Evolutionary conservation across 192 early-diverging fungal species (phyloP).

Genomic region (Pilaira anomala): DNA sequence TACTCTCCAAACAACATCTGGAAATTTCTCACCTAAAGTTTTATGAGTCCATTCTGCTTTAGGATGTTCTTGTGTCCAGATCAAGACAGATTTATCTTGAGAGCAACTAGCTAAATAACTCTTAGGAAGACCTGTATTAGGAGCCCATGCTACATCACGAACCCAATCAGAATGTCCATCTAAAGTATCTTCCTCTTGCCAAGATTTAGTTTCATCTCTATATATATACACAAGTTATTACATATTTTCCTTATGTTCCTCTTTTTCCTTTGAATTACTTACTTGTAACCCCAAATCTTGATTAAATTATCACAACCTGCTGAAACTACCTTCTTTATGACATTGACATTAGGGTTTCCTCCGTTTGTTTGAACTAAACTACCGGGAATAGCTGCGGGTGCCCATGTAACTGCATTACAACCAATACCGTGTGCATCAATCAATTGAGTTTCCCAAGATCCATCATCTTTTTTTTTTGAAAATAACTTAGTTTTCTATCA

Average conservation of each 20-base stretch:
- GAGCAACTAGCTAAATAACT: constrained; percentile 92
- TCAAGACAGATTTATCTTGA: constrained; percentile 93
- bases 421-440: constrained; percentile 90
- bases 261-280: not conserved
- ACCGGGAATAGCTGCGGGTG: constrained; percentile 80
- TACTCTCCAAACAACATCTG: constrained; percentile 97
- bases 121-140: constrained; percentile 87
- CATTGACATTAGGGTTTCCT: constrained; percentile 48
- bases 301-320: constrained; percentile 95
- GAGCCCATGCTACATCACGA: constrained; percentile 95
- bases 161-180: constrained; percentile 98
- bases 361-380: constrained; percentile 63
- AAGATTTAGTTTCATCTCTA: constrained; percentile 74
- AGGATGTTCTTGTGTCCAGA: constrained; percentile 88
- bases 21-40: constrained; percentile 74
- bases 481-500: not conserved
- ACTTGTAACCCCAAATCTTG: constrained; percentile 87
- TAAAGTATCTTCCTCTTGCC: constrained; percentile 77
- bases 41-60: constrained; percentile 71
- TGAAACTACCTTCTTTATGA: constrained; percentile 80
- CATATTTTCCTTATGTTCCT: not conserved
- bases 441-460: constrained; percentile 74
- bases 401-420: constrained; percentile 93
- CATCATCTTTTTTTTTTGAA: constrained; percentile 67
- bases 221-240: not conserved